Conservation (phyloP, 176 grass and related monocot species). For the Otatea glauca region DNA sequence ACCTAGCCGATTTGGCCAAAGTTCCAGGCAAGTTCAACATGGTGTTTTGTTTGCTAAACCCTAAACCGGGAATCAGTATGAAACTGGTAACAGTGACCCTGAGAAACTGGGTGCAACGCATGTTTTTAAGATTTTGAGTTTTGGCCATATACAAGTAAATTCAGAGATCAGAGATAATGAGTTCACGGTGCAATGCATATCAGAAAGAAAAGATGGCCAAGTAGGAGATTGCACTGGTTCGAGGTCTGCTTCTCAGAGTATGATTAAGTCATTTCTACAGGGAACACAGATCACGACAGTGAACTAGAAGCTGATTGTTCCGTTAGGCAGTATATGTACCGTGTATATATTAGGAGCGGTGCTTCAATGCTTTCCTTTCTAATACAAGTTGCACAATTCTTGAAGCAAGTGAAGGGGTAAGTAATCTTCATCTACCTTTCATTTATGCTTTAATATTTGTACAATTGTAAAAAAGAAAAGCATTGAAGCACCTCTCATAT, state of each 20-base stretch:
- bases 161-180: neutral
- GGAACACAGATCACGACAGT: neutral
- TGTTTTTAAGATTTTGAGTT: neutral
- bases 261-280: neutral
- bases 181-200: neutral
- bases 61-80: neutral
- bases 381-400: no score
- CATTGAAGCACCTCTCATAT: no score
- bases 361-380: no score
- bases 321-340: no score
- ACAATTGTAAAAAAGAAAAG: no score
- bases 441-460: no score
- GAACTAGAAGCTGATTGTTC: neutral
- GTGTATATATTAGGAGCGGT: no score
- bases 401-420: no score
- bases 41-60: neutral
- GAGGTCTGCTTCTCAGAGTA: neutral
- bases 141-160: neutral
- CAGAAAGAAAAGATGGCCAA: neutral
- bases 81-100: neutral
- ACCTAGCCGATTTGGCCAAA: neutral
- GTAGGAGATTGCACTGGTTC: neutral
- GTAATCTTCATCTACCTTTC: no score
- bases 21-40: neutral
- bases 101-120: neutral